phyloP scores from a whole-genome alignment of 73 alveolate species.

The Paramecium primaurelia region DNA sequence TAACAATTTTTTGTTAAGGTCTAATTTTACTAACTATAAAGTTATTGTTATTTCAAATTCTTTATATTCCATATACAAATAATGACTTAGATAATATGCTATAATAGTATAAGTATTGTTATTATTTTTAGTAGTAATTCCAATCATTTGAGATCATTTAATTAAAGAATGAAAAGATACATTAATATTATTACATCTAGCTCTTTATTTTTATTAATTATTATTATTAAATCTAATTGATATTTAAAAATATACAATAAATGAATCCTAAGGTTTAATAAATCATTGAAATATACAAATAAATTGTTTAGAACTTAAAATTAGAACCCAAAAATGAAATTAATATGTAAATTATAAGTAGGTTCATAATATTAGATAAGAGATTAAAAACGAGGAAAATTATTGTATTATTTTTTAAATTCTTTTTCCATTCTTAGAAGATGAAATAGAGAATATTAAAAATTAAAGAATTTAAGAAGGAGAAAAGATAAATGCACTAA shows the following conservation, averaged over 20 bases:
- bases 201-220: background rate
- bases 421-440: conserved; percentile 21
- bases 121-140: background rate
- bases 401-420: conserved; percentile 22
- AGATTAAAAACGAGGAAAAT: background rate
- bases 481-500: background rate
- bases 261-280: background rate
- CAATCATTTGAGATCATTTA: background rate
- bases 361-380: background rate
- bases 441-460: background rate
- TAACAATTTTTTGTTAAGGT: background rate
- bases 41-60: too few relatives aligned
- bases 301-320: background rate
- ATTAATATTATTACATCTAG: background rate
- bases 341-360: background rate
- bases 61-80: background rate
- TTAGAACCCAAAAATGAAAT: background rate
- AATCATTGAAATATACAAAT: background rate
- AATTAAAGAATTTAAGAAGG: background rate
- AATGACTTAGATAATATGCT: too few relatives aligned
- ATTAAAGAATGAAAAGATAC: background rate
- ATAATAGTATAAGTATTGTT: background rate
- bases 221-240: background rate
- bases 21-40: background rate
- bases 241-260: background rate